These are phyloP conservation scores for Cutaneotrichosporon spelunceum DNA, from an alignment of 1,284 basidiomycete genomes.

Conservation along the genomic window DNA sequence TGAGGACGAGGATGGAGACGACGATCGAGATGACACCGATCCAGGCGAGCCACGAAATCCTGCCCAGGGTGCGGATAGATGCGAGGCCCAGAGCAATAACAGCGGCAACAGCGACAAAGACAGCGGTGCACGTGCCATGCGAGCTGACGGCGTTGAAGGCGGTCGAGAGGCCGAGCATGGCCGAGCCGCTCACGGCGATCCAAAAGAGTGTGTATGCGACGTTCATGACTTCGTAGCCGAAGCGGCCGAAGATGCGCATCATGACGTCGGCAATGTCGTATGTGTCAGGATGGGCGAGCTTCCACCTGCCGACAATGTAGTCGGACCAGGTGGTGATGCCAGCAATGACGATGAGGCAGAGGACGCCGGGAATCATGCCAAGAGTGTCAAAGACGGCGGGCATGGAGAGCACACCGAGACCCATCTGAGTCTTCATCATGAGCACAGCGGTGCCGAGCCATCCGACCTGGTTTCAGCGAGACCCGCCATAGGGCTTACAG, in stretches of 20 bases:
- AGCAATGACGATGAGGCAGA: conserved; percentile 33
- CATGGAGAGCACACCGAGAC: conserved; percentile 38
- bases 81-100: conserved; percentile 34
- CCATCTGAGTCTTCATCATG: conserved; percentile 36
- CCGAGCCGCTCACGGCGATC: conserved; percentile 22
- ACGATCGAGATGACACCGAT: conserved; percentile 36
- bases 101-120: conserved; percentile 35
- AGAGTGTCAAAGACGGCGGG: conserved; percentile 32
- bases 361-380: conserved; percentile 35
- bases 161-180: conserved; percentile 33
- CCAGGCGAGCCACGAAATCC: conserved; percentile 44
- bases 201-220: conserved; percentile 33
- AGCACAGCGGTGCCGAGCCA: conserved; percentile 25
- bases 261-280: conserved; percentile 19
- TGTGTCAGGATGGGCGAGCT: conserved; percentile 19
- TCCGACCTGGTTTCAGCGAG: conserved; percentile 15
- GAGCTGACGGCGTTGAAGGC: conserved; percentile 37
- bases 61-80: conserved; percentile 36
- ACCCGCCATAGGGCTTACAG: conserved; percentile 12
- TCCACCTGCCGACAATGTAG: conserved; percentile 26
- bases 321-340: conserved; percentile 32
- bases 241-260: conserved; percentile 22
- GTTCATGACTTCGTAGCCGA: conserved; percentile 33
- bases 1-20: conserved; percentile 36
- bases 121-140: conserved; percentile 42